A percentile compares a stretch with the other conserved stretches of the same genome.
phyloP scores from a whole-genome alignment of 768 basidiomycete species.

The Inosperma sp. region DNA sequence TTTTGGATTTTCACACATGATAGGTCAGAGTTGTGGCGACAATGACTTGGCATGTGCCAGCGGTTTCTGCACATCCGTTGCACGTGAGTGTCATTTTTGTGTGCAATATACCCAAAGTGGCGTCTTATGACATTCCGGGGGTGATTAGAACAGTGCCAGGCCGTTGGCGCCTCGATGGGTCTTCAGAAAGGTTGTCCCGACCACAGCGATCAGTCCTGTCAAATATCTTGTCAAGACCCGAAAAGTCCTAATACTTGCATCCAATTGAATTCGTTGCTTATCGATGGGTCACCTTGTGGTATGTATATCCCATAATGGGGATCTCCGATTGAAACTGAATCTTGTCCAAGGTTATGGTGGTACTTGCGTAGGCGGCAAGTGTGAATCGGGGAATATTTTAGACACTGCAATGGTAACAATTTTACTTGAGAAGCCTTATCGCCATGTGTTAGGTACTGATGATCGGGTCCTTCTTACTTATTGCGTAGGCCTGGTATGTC shows the following conservation, averaged over 20 bases:
- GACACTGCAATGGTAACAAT: slow-evolving; percentile 54
- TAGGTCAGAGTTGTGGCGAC: slow-evolving; percentile 62
- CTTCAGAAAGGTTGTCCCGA: slow-evolving; percentile 63
- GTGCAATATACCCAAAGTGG: not conserved
- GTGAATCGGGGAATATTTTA: slow-evolving; percentile 53
- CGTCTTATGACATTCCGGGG: not conserved
- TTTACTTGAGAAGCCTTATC: slow-evolving; percentile 2
- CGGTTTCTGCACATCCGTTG: slow-evolving; percentile 72
- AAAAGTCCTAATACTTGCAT: slow-evolving; percentile 55
- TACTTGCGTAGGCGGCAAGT: slow-evolving; percentile 56
- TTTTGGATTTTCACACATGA: too few relatives aligned
- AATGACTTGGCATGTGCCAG: slow-evolving; percentile 67
- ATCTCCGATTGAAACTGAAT: not conserved
- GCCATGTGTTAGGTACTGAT: not conserved
- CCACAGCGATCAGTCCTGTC: slow-evolving; percentile 61
- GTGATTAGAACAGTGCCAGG: slow-evolving; percentile 65
- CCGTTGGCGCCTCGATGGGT: slow-evolving; percentile 66
- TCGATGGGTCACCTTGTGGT: slow-evolving; percentile 86
- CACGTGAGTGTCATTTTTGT: slow-evolving; percentile 40
- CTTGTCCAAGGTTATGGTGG: slow-evolving; percentile 59
- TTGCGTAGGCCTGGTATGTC: slow-evolving; percentile 60
- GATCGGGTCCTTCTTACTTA: slow-evolving; percentile 5
- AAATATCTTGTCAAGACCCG: slow-evolving; percentile 79
- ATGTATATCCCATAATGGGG: slow-evolving; percentile 23
- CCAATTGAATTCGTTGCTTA: slow-evolving; percentile 60